Evolutionary conservation across 2,329 filamentous ascomycete species (phyloP).

Genomic region (Alternaria novae-zelandiae): DNA sequence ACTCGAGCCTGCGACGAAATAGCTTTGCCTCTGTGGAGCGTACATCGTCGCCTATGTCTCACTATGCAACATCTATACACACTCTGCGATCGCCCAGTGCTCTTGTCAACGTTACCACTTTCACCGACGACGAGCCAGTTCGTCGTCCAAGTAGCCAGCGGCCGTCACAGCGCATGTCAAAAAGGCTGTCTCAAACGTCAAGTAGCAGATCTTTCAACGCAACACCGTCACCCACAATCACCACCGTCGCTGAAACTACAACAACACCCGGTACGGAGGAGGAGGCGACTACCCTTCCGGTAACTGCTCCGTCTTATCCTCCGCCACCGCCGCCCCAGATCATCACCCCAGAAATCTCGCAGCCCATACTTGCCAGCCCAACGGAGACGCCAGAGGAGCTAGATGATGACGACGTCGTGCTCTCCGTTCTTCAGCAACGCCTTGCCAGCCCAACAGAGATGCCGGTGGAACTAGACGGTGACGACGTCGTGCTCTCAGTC

Average conservation of each 20-base stretch:
- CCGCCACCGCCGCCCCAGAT: not conserved
- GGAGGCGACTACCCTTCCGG: not conserved
- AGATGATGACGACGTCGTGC: constrained; percentile 1
- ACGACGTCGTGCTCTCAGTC: constrained; percentile 5
- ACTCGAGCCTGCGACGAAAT: not conserved
- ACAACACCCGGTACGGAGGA: not conserved
- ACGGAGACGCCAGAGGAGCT: not conserved
- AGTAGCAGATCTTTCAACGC: not conserved
- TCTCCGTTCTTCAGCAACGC: constrained; percentile 6
- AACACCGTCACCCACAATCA: not conserved
- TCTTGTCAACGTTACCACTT: not conserved
- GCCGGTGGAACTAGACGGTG: not conserved
- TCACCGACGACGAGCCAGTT: not conserved
- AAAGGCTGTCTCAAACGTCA: not conserved
- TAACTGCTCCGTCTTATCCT: not conserved
- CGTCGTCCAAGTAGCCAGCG: constrained; percentile 6
- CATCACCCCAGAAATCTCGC: not conserved
- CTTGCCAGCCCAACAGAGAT: not conserved
- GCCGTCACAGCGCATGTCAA: constrained; percentile 5
- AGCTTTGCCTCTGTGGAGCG: not conserved
- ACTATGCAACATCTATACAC: not conserved
- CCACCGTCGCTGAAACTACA: not conserved
- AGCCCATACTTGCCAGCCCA: not conserved
- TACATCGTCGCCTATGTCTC: not conserved
- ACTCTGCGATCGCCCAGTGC: not conserved